Base-by-base conservation (phyloP, 1,139 yeast genomes). In the Candida glucosophila region DNA sequence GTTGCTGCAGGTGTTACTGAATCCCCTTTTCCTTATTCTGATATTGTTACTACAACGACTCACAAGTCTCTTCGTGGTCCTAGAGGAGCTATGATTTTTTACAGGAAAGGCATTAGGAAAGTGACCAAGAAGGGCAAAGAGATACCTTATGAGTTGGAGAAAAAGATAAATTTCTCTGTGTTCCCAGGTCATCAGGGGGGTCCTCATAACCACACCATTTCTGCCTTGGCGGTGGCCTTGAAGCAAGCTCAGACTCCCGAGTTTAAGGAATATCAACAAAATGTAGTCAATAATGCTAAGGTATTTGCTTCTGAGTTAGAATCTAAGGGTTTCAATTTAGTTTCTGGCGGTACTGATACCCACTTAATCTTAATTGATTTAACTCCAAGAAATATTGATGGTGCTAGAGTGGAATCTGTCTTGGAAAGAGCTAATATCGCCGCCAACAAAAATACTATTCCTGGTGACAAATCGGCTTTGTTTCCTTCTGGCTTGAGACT, bases 161-260 rank as follows among this genome's bases (percentile, higher is more conserved):
- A 73, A 55, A 82, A 79, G 49, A 85, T 88, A 58, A 88, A 88
- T 68, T 88, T 88, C 52, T 82, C 95, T 14, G 96, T 88, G 22
- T 88, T 88, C 82, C 97, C 97, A 42, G 97, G 94, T 32, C 96
- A 88, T 58, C 97, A 88, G 67, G 97, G 97, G 65, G 97, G 97
- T 48, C 97, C 97, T 42, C 96, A 88, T 59, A 88, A 88, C 67
- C 96, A 88, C 60, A 88, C 96, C 43, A 88, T 88, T 49, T 80
- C 95, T 39, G 97, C 96, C 8, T 64, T 88, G 43, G 93, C 96
- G 5, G 94, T 83, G 33, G 96, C 96, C 14, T 73, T 88, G 51
- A 85, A 85, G 54, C 96, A 88, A 66, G 86, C 95, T 30, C 61
- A 70, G 34, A 63, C 81, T 25, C 93, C 94, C 29, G 95, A 86